Base-by-base conservation (phyloP, 768 basidiomycete genomes). In the Sporobolomyces roseus region DNA sequence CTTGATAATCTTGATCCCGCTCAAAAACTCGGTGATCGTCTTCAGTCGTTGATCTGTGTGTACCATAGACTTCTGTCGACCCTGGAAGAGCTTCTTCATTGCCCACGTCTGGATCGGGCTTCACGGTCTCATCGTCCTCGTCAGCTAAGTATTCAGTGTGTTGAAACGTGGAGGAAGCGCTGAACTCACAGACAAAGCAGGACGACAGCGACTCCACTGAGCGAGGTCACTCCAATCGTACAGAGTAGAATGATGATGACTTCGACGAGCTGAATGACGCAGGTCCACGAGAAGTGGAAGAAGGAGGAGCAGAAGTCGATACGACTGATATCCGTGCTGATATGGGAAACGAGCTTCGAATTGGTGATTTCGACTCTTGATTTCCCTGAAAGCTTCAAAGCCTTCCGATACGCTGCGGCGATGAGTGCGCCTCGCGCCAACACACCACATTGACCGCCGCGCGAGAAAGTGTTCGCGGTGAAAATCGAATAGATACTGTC, bases 41-140 rank as follows among this genome's bases (percentile, higher is more conserved):
- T 90, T 93, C 27, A 89, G 88, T 9, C 93, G 85, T 74, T 88
- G 88, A 76, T 98, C 93, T 4, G 82, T 96, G 88, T 88, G 93
- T 2, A 78, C 77, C 89, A 93, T 92, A 59, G 85, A 84, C 76
- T 87, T 88, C 65, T 82, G 81, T 14, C 93, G 84, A 51, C 88
- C 76, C 10, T 78, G 78, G 77, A 91, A 90, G 21, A 93, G 81
- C 8, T 79, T 79, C 75, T 85, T 88, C 87, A 94, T 89, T 43
- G 85, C 83, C 66, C 79, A 77, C 0, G 85, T 86, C 77, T 93
- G 92, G 0, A 86, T 63, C 0, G 91, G 93, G 14, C 85, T 87
- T 66, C 27, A 50, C 17, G 38, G 38, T n/a, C n/a, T n/a, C n/a
- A n/a, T n/a, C n/a, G 38, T 9, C 10, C 9, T 41, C 17, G 38